Base-by-base conservation (phyloP, 139 green algal species). In the Pleodorina starrii region DNA sequence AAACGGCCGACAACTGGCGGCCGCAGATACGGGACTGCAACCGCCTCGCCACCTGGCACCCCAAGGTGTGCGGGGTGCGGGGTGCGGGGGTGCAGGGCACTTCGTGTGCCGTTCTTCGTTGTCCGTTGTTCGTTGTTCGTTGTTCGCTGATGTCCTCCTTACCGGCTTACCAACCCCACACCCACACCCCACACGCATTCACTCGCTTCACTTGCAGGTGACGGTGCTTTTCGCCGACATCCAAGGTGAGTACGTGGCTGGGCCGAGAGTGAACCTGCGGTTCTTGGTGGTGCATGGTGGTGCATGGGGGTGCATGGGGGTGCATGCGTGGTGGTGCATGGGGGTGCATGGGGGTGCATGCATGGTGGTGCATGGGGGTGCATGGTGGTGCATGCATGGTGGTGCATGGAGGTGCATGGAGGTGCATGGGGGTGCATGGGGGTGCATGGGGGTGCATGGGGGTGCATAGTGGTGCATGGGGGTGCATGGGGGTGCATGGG, bases 161-260 rank as follows among this genome's bases (percentile, higher is more conserved):
- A 21, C 54, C 21, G 21, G 25, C 54, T 73, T 19, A 6, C 63
- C 63, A 19, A 40, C 63, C 63, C 63, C 21, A 5, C 25, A 5
- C 35, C 69, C 5, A 48, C 17, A n/a, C 69, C 42, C 40, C 11
- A 1, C 72, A 25, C 40, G 29, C 43, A 38, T 57, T n/a, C 25
- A 25, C 42, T 19, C 38, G 19, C 72, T 21, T 36, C 72, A 7
- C 17, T 43, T 78, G 43, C 75, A 83, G 72, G 72, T 80, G 40
- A 80, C 75, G 27, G 75, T 83, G 29, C 75, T 83, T 27, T 83
- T 83, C 9, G 75, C 75, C 2, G 75, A 83, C 75, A 83, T 83
- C 46, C 75, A 83, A 44, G 75, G 75, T 83, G 16, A 66, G 43
- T 16, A 4, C 10, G 29, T 21, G 54, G 29, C 29, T 66, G 54